Evolutionary conservation across 345 rosid species (phyloP).

Genomic region (Gossypium australe): DNA sequence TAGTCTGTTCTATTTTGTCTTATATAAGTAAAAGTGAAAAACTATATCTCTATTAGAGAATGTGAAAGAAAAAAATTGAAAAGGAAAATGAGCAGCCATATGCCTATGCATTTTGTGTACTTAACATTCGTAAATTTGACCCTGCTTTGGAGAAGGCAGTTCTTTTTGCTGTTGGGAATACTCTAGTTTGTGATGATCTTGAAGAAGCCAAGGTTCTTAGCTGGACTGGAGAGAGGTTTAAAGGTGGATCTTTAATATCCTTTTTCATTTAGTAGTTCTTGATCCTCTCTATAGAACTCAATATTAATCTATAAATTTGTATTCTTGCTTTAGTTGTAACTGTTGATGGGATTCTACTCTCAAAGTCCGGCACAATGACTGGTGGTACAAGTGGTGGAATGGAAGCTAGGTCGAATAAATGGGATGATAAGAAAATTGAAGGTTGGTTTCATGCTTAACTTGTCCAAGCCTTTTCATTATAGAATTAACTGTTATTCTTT

Average conservation of each 20-base stretch:
- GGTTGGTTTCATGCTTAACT: conserved; percentile 36
- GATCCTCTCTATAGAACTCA: conserved; percentile 13
- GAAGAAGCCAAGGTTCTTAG: conserved; percentile 92
- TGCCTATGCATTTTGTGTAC: conserved; percentile 23
- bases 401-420: conserved; percentile 94
- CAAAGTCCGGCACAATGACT: conserved; percentile 98
- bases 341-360: conserved; percentile 85
- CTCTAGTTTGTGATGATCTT: conserved; percentile 92
- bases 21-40: neutral
- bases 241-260: conserved; percentile 43
- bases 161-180: conserved; percentile 93
- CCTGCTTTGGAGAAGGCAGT: conserved; percentile 85
- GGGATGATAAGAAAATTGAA: conserved; percentile 96
- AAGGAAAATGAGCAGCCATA: neutral
- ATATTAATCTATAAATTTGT: conserved; percentile 15
- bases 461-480: conserved; percentile 5
- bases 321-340: conserved; percentile 69
- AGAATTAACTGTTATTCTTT: conserved; percentile 21
- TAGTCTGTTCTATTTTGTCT: neutral
- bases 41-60: neutral
- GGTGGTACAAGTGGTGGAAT: conserved; percentile 99
- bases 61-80: neutral
- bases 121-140: conserved; percentile 78
- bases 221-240: conserved; percentile 91
- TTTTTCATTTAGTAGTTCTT: conserved; percentile 14